Evolutionary conservation across 495 filamentous ascomycete genomes (phyloP).

Genomic region (Aspergillus affinis): DNA sequence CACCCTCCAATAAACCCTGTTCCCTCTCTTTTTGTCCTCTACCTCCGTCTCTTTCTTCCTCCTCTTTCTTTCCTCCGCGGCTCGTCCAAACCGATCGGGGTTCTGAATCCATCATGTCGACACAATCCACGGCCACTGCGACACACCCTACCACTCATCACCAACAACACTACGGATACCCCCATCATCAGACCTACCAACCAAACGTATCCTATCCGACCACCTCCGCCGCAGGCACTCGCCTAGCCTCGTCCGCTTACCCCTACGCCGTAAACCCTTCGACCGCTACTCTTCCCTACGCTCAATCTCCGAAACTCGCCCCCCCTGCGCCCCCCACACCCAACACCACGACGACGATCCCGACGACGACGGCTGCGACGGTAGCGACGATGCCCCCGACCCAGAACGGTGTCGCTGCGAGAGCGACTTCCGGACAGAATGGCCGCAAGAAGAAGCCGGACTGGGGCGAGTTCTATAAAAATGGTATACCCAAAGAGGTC

Average conservation of each 20-base stretch:
- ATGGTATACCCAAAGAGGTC: conserved; percentile 88
- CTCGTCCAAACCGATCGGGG: conserved; percentile 34
- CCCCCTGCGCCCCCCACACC: conserved; percentile 35
- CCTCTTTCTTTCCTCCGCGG: conserved; percentile 63
- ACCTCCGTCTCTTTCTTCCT: conserved; percentile 61
- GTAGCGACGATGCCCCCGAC: conserved; percentile 23
- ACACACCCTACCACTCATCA: conserved; percentile 66
- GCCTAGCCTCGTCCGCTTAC: conserved; percentile 50
- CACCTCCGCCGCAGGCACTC: conserved; percentile 50
- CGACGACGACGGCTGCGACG: not conserved
- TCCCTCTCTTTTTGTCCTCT: conserved; percentile 3
- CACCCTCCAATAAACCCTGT: conserved; percentile 7
- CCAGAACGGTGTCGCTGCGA: conserved; percentile 27
- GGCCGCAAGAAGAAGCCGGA: conserved; percentile 66
- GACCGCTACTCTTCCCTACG: conserved; percentile 40
- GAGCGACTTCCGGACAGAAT: conserved; percentile 51
- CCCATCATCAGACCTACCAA: conserved; percentile 65
- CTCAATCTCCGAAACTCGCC: conserved; percentile 34
- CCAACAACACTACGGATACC: conserved; percentile 67
- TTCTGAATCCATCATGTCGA: conserved; percentile 66
- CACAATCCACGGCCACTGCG: conserved; percentile 77
- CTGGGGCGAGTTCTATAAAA: conserved; percentile 90
- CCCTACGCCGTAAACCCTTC: conserved; percentile 46
- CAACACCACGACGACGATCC: conserved; percentile 23
- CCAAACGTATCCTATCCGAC: conserved; percentile 54